Base-by-base conservation (phyloP, 2,329 filamentous ascomycete species). In the Talaromyces sp. region DNA sequence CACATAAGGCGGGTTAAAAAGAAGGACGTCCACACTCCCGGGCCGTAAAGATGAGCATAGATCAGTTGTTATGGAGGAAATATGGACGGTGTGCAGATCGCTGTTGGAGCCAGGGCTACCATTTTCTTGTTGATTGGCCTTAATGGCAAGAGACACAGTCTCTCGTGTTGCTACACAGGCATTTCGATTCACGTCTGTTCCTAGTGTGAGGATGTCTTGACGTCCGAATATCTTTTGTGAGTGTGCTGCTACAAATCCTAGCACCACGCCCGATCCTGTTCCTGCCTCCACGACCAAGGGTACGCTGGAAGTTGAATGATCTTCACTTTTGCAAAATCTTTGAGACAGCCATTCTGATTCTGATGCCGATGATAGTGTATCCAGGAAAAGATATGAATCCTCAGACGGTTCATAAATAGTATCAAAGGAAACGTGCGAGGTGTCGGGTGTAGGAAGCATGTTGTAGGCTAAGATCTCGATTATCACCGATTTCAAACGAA, bases 1-100 rank as follows among this genome's bases (percentile, higher is more conserved):
- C 13, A 99, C 94, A 70, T 99, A 99, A 0, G 94, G 94, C 48
- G 94, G 94, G 69, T 99, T 99, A 80, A 97, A 99, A 24, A 99
- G 82, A 57, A 99, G 80, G 10, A 99, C 82, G 68, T 99, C 94
- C 4, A 96, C 82, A 35, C 75, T 73, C 2, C 80, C 77, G 0
- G 76, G 67, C 7, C 82, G 80, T 36, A 95, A 75, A 0, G 86
- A 77, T 2, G 81, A 72, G 4, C 82, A 80, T 0, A 99, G 80
- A 67, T 97, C 90, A 1, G 84, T 87, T 53, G 85, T 85, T 22
- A 87, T 69, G 16, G 87, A 82, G 36, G 85, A 87, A 7, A 94
- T 73, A 62, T 88, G 90, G 75, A 64, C 3, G 77, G 81, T 47
- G 73, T 63, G 13, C 71, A 55, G 39, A 19, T 49, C 33, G 14